These are phyloP conservation scores for Globisporangium cylindrosporum DNA, from an alignment of 352 stramenopile species.

Conservation along the genomic window DNA sequence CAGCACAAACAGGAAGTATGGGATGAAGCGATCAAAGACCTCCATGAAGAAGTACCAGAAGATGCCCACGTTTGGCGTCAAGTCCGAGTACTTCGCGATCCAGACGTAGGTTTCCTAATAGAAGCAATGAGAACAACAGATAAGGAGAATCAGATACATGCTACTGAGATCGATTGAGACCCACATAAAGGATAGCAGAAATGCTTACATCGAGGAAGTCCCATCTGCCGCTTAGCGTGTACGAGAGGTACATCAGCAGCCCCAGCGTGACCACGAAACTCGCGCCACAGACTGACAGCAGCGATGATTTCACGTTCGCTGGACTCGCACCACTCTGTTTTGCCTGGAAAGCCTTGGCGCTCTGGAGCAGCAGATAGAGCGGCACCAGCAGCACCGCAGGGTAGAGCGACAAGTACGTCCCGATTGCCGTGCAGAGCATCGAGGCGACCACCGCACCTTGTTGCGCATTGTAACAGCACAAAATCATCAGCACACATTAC, in stretches of 20 bases:
- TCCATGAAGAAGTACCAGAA: constrained; percentile 92
- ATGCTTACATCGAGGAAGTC: constrained; percentile 51
- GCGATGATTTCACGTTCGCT: neutral
- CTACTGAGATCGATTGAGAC: neutral
- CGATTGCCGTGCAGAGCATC: constrained; percentile 52
- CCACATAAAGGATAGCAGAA: neutral
- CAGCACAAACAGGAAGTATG: constrained; percentile 81
- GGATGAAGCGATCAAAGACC: constrained; percentile 83
- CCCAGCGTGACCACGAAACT: constrained; percentile 29
- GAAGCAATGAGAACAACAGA: constrained; percentile 2
- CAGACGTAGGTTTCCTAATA: constrained; percentile 76
- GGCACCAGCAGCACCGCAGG: constrained; percentile 58
- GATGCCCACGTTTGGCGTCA: constrained; percentile 83
- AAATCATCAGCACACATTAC: neutral
- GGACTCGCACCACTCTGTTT: neutral
- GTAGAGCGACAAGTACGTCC: constrained; percentile 79
- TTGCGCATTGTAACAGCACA: neutral
- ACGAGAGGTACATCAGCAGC: constrained; percentile 55
- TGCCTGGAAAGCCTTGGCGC: constrained; percentile 17
- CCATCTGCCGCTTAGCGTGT: constrained; percentile 50
- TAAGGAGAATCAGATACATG: neutral
- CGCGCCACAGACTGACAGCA: constrained; percentile 8
- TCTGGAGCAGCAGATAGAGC: constrained; percentile 43
- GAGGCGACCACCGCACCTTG: constrained; percentile 38
- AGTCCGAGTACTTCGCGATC: constrained; percentile 72